Base-by-base conservation (phyloP, 2,329 filamentous ascomycete genomes). In the Fusarium sp. region DNA sequence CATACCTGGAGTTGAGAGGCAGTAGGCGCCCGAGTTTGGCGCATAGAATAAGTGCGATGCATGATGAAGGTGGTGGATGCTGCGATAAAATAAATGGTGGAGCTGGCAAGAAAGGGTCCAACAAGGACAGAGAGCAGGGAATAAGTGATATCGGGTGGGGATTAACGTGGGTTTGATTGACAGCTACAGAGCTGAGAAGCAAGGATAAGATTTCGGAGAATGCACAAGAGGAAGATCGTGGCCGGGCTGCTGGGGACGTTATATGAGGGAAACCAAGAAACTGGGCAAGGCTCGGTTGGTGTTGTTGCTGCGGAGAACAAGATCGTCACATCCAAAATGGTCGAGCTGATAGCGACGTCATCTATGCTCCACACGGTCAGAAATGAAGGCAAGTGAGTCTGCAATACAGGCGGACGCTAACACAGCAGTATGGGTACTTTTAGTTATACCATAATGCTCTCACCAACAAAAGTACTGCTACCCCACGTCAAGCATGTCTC, bases 21-120 rank as follows among this genome's bases (percentile, higher is more conserved):
- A 67, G 95, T 99, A 44, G 95, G 95, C 78, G 92, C 92, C 84
- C 95, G 89, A 79, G 91, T 90, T 80, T 96, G 91, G 89, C 95
- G 93, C 95, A 97, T 96, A 72, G 93, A 97, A 78, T 98, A 99
- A 67, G 95, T 97, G 78, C 94, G 93, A 86, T 99, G 95, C 94
- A 99, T 99, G 53, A 61, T 80, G 78, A 37, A 63, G 51, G 51
- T 59, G 57, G 42, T 65, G 64, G 59, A 39, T 65, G 64, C 56
- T 69, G 55, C 53, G 68, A 63, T 42, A 49, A 29, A 47, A 58
- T 44, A 29, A 47, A 58, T 44, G 42, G 65, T 65, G 65, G 67
- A 61, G 67, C 47, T 61, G 61, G 39, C 57, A 59, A 32, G 50
- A 58, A 57, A 54, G 49, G 53, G 57, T 59, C 52, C 38, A 42